Percentiles rank a stretch among this genome's conserved stretches.
Evolutionary conservation across 2,329 filamentous ascomycete genomes (phyloP).

Genomic region (Neophaeococcomyces aloes): DNA sequence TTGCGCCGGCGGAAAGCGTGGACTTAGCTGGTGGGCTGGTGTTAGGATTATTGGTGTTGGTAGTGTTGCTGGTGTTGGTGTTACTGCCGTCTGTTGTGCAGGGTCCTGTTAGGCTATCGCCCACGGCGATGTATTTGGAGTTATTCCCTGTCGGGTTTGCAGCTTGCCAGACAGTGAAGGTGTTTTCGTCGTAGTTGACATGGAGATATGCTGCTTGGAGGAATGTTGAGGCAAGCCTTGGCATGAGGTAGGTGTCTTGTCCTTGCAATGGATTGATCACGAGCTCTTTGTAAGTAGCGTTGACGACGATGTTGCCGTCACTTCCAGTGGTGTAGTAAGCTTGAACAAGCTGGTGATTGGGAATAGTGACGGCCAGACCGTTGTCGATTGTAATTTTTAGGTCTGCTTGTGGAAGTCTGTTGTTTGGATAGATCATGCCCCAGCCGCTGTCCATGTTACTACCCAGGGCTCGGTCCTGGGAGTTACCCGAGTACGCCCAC

Average conservation of each 20-base stretch:
- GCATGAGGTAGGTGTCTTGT: constrained; percentile 3
- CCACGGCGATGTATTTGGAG: background rate
- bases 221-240: constrained; percentile 8
- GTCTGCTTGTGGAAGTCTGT: background rate
- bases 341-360: constrained; percentile 6
- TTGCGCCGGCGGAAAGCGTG: background rate
- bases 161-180: constrained; percentile 4
- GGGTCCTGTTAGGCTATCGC: background rate
- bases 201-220: constrained; percentile 10
- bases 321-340: constrained; percentile 1
- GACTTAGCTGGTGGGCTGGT: background rate
- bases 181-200: constrained; percentile 8
- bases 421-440: constrained; percentile 1
- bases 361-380: constrained; percentile 1
- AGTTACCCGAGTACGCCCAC: background rate
- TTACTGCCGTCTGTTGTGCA: background rate
- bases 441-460: background rate
- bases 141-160: constrained; percentile 1
- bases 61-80: background rate
- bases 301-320: background rate
- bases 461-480: background rate
- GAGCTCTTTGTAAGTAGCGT: constrained; percentile 5
- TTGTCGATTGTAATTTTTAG: constrained; percentile 4
- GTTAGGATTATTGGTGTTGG: background rate
- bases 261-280: constrained; percentile 9